Base-by-base conservation (phyloP, 345 rosid species). In the Mangifera indica region DNA sequence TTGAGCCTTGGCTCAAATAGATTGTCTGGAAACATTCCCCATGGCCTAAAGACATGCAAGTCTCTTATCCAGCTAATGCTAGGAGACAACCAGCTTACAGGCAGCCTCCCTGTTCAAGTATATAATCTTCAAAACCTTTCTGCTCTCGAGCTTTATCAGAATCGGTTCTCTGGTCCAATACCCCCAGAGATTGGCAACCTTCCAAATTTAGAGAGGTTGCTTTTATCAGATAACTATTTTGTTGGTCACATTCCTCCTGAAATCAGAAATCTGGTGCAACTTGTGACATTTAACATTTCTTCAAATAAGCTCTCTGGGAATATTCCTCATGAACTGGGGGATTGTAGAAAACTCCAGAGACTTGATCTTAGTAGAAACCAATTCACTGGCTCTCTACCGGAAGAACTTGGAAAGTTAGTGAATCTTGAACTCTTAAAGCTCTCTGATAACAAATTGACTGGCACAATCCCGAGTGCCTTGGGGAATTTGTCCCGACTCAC, bases 281-380 rank as follows among this genome's bases (percentile, higher is more conserved):
- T 92, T 62, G 97, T 90, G 75, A 76, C 87, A 21, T 88, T 92
- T 49, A 89, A 92, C 75, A 77, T 88, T 52, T 92, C 97, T 51
- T 88, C 93, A 11, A 92, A 92, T 76, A 75, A 72, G 66, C 92
- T 92, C 72, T 74, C 81, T 2, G 97, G 97, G 37, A 71, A 69
- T 72, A 86, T 92, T 77, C 96, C 97, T 52, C 69, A 42, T 55
- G 89, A 85, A 74, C 65, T 92, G 40, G 89, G 88, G 51, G 81
- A 82, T 61, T 89, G 97, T 77, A 80, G 76, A 71, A 81, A 83
- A 66, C 89, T 89, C 63, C 93, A 92, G 80, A 76, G 97, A 78
- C 92, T 92, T 82, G 97, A 92, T 83, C 88, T 92, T 63, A 88
- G 97, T 80, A 84, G 89, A 66, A 92, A 92, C 81, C 67, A 72